Percentiles rank a stretch among this genome's conserved stretches.
phyloP scores from a whole-genome alignment of 129 eudicot genomes.

The Lactuca saligna region DNA sequence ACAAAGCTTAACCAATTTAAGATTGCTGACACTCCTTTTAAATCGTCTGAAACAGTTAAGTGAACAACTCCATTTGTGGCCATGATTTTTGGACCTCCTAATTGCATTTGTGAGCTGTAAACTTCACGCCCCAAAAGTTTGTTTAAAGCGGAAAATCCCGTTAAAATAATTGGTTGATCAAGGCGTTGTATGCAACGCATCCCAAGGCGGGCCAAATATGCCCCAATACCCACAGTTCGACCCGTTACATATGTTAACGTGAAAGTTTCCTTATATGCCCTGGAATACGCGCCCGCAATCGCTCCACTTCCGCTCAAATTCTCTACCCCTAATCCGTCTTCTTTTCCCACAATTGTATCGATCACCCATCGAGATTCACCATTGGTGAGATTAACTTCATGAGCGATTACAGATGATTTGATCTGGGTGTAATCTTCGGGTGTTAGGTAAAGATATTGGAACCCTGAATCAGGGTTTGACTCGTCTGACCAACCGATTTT shows the following conservation, averaged over 20 bases:
- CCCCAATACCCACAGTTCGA: constrained; percentile 95
- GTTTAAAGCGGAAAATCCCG: constrained; percentile 93
- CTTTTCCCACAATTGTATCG: constrained; percentile 87
- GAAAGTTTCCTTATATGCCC: constrained; percentile 89
- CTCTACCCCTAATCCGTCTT: constrained; percentile 96
- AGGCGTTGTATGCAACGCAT: constrained; percentile 98
- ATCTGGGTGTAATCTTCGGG: constrained; percentile 71
- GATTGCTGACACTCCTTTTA: constrained; percentile 84
- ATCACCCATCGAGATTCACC: constrained; percentile 86
- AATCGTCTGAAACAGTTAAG: constrained; percentile 90
- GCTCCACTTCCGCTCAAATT: constrained; percentile 98
- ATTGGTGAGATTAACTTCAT: constrained; percentile 56
- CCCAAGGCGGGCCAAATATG: constrained; percentile 95
- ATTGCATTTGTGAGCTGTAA: constrained; percentile 99
- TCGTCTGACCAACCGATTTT: constrained; percentile 97
- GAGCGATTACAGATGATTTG: constrained; percentile 79
- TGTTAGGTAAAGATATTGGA: constrained; percentile 82
- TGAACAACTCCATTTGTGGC: constrained; percentile 97
- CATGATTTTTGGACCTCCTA: constrained; percentile 98
- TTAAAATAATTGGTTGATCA: constrained; percentile 91
- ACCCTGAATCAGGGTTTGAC: constrained; percentile 78
- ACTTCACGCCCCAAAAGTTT: constrained; percentile 97
- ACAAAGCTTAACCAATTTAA: constrained; percentile 92
- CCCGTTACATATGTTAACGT: constrained; percentile 94
- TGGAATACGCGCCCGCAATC: constrained; percentile 89